Conservation (phyloP, 2,329 filamentous ascomycete species). For the Botrytis sinoallii region DNA sequence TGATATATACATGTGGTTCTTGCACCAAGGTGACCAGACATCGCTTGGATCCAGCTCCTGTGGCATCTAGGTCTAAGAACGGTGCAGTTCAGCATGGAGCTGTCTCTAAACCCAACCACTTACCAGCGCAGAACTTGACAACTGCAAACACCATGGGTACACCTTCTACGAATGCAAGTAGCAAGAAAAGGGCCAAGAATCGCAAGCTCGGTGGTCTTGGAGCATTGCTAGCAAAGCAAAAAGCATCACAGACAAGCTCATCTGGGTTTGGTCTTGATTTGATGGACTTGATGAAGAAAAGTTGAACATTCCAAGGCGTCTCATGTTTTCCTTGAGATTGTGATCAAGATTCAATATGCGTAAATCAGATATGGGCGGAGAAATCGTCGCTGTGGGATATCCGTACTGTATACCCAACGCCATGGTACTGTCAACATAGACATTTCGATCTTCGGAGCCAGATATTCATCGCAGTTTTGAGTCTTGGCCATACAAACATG, state of each 20-base stretch:
- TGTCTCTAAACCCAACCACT: background rate
- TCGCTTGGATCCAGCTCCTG: slow-evolving; percentile 19
- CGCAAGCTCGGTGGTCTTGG: slow-evolving; percentile 62
- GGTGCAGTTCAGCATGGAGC: background rate
- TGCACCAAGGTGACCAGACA: slow-evolving; percentile 33
- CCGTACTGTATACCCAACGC: background rate
- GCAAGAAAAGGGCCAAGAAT: slow-evolving; percentile 63
- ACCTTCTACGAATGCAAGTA: slow-evolving; percentile 51
- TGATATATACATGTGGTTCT: slow-evolving; percentile 34
- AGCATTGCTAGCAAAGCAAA: slow-evolving; percentile 50
- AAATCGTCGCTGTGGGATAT: background rate
- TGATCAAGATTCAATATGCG: background rate
- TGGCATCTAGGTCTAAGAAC: slow-evolving; percentile 7
- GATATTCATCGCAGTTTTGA: too few species aligned
- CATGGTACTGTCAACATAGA: background rate
- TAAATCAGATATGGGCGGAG: background rate
- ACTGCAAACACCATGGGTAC: slow-evolving; percentile 29
- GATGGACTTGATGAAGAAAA: slow-evolving; percentile 42
- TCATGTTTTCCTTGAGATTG: background rate
- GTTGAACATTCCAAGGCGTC: slow-evolving; percentile 19
- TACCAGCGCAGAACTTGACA: background rate
- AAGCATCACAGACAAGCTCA: slow-evolving; percentile 23
- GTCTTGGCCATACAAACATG: background rate
- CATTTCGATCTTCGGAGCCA: background rate
- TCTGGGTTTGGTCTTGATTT: slow-evolving; percentile 39